phyloP scores from a whole-genome alignment of 768 basidiomycete species.

The Austroboletus eburneus region DNA sequence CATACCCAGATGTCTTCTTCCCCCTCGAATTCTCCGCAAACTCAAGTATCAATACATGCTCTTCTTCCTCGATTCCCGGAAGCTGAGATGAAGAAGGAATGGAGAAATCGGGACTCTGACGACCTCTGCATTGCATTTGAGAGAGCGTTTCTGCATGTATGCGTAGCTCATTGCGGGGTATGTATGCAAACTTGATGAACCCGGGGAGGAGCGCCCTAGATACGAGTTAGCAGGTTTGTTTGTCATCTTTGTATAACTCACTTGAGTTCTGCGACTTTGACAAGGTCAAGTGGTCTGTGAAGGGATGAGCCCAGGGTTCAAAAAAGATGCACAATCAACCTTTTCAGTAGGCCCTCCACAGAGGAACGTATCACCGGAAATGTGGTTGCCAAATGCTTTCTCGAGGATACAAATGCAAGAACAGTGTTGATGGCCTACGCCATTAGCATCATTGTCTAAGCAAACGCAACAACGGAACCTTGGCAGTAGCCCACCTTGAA shows the following conservation, averaged over 20 bases:
- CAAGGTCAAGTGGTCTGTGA: constrained; percentile 71
- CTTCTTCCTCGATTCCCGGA: constrained; percentile 31
- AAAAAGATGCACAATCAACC: constrained; percentile 38
- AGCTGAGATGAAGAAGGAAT: constrained; percentile 27
- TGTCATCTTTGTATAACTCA: constrained; percentile 31
- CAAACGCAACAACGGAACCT: neutral
- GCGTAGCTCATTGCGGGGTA: constrained; percentile 57
- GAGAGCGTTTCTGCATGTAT: constrained; percentile 41
- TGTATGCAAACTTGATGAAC: constrained; percentile 78
- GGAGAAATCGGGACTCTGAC: constrained; percentile 41
- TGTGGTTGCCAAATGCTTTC: constrained; percentile 76
- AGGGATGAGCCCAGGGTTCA: neutral
- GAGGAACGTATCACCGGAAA: constrained; percentile 71
- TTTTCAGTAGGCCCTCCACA: constrained; percentile 76
- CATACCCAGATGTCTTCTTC: constrained; percentile 27
- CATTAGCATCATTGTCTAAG: neutral
- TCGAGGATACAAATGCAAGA: constrained; percentile 78
- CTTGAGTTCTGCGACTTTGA: constrained; percentile 82
- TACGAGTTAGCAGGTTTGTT: neutral
- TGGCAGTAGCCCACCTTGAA: constrained; percentile 35
- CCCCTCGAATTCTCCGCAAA: constrained; percentile 46
- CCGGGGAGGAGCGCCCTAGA: constrained; percentile 76
- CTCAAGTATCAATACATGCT: constrained; percentile 48
- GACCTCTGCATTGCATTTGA: constrained; percentile 22
- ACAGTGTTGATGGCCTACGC: constrained; percentile 82